Conservation (phyloP, 345 rosid genomes). For the Ceriops zippeliana region DNA sequence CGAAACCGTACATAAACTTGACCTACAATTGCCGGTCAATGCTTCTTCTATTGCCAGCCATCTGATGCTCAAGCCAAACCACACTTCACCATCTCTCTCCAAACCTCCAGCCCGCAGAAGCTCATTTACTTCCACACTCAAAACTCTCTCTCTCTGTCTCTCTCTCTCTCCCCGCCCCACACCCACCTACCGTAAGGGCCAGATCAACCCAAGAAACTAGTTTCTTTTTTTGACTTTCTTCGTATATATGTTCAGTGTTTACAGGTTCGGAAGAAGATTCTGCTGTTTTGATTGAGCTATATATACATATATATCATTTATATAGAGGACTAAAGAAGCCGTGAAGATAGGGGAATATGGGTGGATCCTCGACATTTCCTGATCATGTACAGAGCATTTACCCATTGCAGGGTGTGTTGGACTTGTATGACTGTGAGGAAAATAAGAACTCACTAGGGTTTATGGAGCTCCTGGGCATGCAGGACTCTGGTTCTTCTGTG, state of each 20-base stretch:
- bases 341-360: constrained; percentile 36
- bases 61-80: neutral
- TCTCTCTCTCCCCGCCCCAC: constrained; percentile 17
- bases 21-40: constrained; percentile 62
- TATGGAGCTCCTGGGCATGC: constrained; percentile 68
- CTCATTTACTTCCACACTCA: constrained; percentile 21
- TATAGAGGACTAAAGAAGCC: constrained; percentile 29
- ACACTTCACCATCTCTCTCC: neutral
- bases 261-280: constrained; percentile 21
- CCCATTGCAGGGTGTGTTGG: constrained; percentile 42
- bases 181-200: constrained; percentile 27
- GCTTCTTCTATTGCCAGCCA: constrained; percentile 2
- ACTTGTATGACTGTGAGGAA: constrained; percentile 33
- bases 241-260: neutral
- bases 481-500: constrained; percentile 42
- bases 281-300: constrained; percentile 15
- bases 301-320: no score
- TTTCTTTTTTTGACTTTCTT: neutral
- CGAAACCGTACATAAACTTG: constrained; percentile 32
- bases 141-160: constrained; percentile 21
- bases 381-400: constrained; percentile 36
- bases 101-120: neutral
- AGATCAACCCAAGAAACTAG: constrained; percentile 27
- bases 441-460: constrained; percentile 63
- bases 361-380: constrained; percentile 39